Base-by-base conservation (phyloP, 2,329 filamentous ascomycete species). In the Cladophialophora exuberans region DNA sequence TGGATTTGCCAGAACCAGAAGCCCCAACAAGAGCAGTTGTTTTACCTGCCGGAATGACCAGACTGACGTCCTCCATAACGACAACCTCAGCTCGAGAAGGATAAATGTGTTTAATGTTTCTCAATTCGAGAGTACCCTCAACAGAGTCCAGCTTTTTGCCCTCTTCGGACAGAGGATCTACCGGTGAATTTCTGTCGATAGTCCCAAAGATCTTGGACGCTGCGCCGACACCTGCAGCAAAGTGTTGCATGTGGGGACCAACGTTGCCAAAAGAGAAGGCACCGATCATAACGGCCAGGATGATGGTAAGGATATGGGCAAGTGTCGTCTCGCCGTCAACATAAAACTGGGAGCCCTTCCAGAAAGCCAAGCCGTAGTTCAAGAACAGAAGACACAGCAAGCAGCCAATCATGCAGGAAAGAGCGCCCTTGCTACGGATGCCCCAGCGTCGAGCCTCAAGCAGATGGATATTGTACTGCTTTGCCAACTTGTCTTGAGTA, bases 1-100 rank as follows among this genome's bases (percentile, higher is more conserved):
- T 97, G 66, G 88, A 93, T 74, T 97, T 99, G 43, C 94, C 94
- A 33, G 89, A 95, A 9, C 93, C 94, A 9, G 93, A 97, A 0
- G 93, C 90, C 54, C 94, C 94, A 4, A 99, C 94, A 6, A 99
- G 77, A 1, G 94, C 94, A 2, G 93, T 96, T 15, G 89, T 91
- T 75, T 96, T 96, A 17, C 93, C 92, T 2, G 92, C 89, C 1
- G 91, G 90, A 31, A 97, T 87, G 1, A 81, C 72, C 1, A 99
- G 81, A 53, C 79, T 88, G 53, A 97, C 89, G 61, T 87, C 85
- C 36, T 94, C 79, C 85, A 97, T 93, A 33, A 97, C 89, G 1
- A 85, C 83, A 3, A 96, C 91, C 65, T 97, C 92, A 0, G 92
- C 90, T 10, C 94, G 84, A 4, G 91, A 96, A 3, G 94, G 94